These are phyloP conservation scores for Sclerotinia subarctica DNA, from an alignment of 2,329 filamentous ascomycete genomes.

Conservation along the genomic window DNA sequence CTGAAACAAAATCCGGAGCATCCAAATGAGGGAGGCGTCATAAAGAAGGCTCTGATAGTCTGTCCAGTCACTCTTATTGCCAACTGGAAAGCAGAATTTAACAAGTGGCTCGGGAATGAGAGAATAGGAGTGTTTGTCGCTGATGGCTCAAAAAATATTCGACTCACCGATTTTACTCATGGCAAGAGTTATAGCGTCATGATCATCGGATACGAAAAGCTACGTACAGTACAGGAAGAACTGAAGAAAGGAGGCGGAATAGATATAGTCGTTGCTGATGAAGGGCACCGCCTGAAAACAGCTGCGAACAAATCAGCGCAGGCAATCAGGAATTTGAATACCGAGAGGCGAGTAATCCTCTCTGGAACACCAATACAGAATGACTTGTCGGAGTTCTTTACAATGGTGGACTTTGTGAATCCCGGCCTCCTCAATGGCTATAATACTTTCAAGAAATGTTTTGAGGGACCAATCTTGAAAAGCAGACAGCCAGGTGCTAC, in stretches of 20 bases:
- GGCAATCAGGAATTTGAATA: slow-evolving; percentile 86
- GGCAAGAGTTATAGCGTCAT: slow-evolving; percentile 66
- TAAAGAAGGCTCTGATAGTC: slow-evolving; percentile 69
- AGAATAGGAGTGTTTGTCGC: slow-evolving; percentile 66
- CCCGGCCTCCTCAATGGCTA: slow-evolving; percentile 91
- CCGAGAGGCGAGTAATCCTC: slow-evolving; percentile 42
- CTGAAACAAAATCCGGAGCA: slow-evolving; percentile 68
- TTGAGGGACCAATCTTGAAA: slow-evolving; percentile 83
- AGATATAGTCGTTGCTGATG: slow-evolving; percentile 92
- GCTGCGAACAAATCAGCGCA: slow-evolving; percentile 89
- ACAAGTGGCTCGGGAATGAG: slow-evolving; percentile 71
- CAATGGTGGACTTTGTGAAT: slow-evolving; percentile 86
- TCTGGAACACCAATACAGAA: slow-evolving; percentile 91
- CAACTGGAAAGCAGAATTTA: slow-evolving; percentile 71
- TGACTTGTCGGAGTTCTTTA: slow-evolving; percentile 92
- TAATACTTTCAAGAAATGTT: slow-evolving; percentile 92
- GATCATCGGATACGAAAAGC: slow-evolving; percentile 71
- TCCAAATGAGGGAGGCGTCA: slow-evolving; percentile 51
- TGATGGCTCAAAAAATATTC: slow-evolving; percentile 53
- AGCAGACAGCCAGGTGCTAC: slow-evolving; percentile 49
- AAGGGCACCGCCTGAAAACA: slow-evolving; percentile 96
- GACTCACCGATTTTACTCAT: slow-evolving; percentile 65
- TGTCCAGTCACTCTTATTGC: slow-evolving; percentile 70
- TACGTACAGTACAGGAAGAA: slow-evolving; percentile 62
- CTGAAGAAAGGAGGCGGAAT: slow-evolving; percentile 60